These are phyloP conservation scores for Picochlorum sp. DNA, from an alignment of 139 green algal genomes.

Conservation along the genomic window DNA sequence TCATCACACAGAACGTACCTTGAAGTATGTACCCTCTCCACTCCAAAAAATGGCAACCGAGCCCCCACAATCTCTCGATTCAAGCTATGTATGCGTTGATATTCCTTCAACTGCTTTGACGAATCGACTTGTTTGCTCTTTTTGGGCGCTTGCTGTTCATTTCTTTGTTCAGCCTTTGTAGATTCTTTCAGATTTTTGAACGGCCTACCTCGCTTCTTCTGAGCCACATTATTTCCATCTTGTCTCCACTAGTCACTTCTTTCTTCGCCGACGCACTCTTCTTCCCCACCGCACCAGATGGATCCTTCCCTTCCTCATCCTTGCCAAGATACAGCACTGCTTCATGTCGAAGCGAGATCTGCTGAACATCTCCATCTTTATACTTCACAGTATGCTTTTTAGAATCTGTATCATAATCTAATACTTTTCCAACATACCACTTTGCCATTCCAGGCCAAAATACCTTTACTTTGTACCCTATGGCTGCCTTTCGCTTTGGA, in stretches of 20 bases:
- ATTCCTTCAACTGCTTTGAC: neutral
- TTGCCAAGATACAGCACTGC: conserved; percentile 35
- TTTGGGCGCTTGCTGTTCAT: too few relatives aligned
- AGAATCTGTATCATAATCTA: conserved; percentile 31
- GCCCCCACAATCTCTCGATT: conserved; percentile 14
- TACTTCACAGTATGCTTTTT: conserved; percentile 42
- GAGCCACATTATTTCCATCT: neutral
- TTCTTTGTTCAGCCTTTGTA: too few relatives aligned
- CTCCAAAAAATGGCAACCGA: conserved; percentile 33
- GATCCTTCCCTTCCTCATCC: conserved; percentile 4
- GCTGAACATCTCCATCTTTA: conserved; percentile 48
- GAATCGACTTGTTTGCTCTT: too few relatives aligned
- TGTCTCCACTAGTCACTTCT: neutral
- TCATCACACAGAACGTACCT: conserved; percentile 11
- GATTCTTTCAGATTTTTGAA: too few relatives aligned
- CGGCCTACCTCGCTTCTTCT: neutral
- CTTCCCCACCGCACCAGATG: neutral
- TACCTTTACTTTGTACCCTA: conserved; percentile 32
- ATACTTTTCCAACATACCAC: conserved; percentile 49
- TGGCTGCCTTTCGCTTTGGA: conserved; percentile 17
- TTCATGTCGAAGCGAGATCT: conserved; percentile 40
- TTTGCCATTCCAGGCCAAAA: conserved; percentile 57
- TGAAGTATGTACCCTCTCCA: conserved; percentile 31
- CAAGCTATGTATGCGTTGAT: neutral
- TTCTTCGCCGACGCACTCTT: neutral